Evolutionary conservation across 805 yeast species (phyloP).

Genomic region (Teunomyces barrocoloradensis): DNA sequence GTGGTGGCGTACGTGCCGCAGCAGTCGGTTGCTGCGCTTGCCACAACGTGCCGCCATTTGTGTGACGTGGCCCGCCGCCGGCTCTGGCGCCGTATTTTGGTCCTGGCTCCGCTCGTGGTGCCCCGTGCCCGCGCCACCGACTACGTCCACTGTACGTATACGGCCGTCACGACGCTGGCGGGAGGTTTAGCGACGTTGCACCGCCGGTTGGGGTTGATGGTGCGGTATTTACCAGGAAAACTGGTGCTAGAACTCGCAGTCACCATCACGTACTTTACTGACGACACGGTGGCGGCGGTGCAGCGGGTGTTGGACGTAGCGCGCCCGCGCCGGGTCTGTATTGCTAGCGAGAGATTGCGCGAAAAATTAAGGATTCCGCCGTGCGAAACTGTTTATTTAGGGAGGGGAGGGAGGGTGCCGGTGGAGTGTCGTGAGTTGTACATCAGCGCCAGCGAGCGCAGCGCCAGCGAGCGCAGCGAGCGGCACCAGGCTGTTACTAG

Average conservation of each 20-base stretch:
- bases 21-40: neutral
- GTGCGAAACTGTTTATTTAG: too few species aligned
- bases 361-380: too few species aligned
- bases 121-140: neutral
- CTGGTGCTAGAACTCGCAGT: neutral
- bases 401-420: too few species aligned
- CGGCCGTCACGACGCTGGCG: neutral
- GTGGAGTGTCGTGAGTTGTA: too few species aligned
- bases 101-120: neutral
- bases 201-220: neutral
- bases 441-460: too few species aligned
- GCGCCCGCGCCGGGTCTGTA: neutral
- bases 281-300: neutral
- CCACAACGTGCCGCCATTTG: neutral
- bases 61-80: neutral
- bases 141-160: neutral
- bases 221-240: too few species aligned
- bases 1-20: neutral
- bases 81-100: neutral
- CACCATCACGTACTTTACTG: neutral
- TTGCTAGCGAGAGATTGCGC: neutral
- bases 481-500: too few species aligned
- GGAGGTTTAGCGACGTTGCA: neutral
- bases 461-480: too few species aligned
- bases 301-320: neutral